These are phyloP conservation scores for Cadophora gregata DNA, from an alignment of 2,329 filamentous ascomycete species.

Conservation along the genomic window DNA sequence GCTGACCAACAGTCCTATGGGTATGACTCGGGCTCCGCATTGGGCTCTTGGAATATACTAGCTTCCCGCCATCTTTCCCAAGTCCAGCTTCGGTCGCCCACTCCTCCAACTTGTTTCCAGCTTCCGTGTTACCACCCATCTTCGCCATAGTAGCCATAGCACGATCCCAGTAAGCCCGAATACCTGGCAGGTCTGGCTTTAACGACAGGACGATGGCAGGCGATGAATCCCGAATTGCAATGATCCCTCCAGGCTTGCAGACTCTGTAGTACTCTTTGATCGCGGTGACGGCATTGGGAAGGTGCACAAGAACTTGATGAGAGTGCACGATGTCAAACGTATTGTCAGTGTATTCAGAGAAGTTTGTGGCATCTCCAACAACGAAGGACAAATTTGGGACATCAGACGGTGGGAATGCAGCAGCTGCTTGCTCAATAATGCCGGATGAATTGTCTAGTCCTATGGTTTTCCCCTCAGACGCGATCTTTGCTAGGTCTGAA, in stretches of 20 bases:
- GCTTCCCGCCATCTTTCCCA: slow-evolving; percentile 16
- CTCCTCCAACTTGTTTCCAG: slow-evolving; percentile 22
- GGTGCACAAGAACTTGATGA: slow-evolving; percentile 63
- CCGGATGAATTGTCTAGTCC: slow-evolving; percentile 46
- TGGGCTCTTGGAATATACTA: slow-evolving; percentile 19
- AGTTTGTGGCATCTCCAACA: slow-evolving; percentile 35
- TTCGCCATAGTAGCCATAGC: slow-evolving; percentile 17
- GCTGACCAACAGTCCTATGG: slow-evolving; percentile 40
- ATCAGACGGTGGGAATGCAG: slow-evolving; percentile 7
- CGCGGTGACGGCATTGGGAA: slow-evolving; percentile 55
- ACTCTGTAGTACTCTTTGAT: slow-evolving; percentile 61
- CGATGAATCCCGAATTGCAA: slow-evolving; percentile 52
- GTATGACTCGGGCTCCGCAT: slow-evolving; percentile 30
- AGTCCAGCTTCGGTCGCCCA: slow-evolving; percentile 33
- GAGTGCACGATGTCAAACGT: slow-evolving; percentile 64
- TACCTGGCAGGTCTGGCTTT: slow-evolving; percentile 28
- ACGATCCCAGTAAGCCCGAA: slow-evolving; percentile 26
- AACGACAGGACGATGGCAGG: slow-evolving; percentile 11
- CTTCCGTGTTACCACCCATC: slow-evolving; percentile 26
- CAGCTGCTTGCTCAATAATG: slow-evolving; percentile 21
- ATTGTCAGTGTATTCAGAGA: slow-evolving; percentile 49
- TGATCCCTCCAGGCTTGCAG: slow-evolving; percentile 56
- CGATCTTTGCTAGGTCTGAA: slow-evolving; percentile 48
- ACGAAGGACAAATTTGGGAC: slow-evolving; percentile 37
- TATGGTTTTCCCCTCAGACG: slow-evolving; percentile 47